These are phyloP conservation scores for Pholiota molesta DNA, from an alignment of 768 basidiomycete species.

Conservation along the genomic window DNA sequence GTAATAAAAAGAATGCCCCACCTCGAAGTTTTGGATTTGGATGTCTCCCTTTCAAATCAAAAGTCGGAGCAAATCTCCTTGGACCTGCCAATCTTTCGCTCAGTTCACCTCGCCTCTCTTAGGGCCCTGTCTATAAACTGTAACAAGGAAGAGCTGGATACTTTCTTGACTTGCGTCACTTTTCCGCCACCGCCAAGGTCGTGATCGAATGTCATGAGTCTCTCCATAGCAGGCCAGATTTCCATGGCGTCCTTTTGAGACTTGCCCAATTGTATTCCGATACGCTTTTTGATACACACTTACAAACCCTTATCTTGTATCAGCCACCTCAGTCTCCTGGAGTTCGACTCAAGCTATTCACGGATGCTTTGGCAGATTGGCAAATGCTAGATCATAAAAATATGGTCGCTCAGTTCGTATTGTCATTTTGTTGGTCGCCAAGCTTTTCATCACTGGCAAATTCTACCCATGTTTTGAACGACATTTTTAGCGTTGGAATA, in stretches of 20 bases:
- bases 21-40: neutral
- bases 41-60: neutral
- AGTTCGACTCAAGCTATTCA: neutral
- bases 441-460: too few species aligned
- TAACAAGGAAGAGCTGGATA: neutral
- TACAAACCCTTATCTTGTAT: neutral
- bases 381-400: neutral
- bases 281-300: neutral
- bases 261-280: neutral
- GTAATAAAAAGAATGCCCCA: neutral
- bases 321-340: neutral
- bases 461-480: neutral
- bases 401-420: neutral
- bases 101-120: neutral
- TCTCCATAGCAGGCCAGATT: too few species aligned
- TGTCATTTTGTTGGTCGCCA: neutral
- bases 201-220: neutral
- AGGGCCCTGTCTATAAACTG: neutral
- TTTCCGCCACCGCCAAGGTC: neutral
- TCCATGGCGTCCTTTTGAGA: neutral
- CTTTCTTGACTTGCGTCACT: neutral
- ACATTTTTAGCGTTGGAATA: neutral
- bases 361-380: neutral
- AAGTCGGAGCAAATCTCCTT: too few species aligned
- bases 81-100: neutral